Conservation (phyloP, 75 land plant species). For the Cunninghamia lanceolata region DNA sequence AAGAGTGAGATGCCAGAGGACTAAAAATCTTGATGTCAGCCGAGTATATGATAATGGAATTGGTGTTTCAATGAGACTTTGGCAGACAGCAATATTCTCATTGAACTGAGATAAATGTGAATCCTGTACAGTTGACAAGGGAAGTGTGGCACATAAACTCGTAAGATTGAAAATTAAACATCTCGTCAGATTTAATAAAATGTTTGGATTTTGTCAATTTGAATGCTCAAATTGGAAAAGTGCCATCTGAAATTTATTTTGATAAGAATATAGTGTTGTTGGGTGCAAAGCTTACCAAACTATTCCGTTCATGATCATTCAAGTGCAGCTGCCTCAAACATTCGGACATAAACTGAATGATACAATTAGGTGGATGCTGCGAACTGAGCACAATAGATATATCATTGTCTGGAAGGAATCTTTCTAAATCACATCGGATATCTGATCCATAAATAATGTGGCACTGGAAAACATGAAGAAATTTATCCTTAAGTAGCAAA, state of each 20-base stretch:
- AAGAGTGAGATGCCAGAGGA: conserved; percentile 92
- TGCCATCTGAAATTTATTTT: background rate
- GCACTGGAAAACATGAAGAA: conserved; percentile 49
- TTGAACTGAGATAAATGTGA: conserved; percentile 66
- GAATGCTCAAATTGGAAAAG: background rate
- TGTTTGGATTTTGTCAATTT: background rate
- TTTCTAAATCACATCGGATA: conserved; percentile 44
- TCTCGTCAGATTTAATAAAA: background rate
- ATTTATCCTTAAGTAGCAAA: background rate
- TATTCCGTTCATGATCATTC: conserved; percentile 42
- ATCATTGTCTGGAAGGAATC: conserved; percentile 63
- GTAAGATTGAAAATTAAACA: background rate
- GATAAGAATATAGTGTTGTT: background rate
- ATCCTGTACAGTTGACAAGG: conserved; percentile 41
- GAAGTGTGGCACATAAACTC: background rate
- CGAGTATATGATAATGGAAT: conserved; percentile 95
- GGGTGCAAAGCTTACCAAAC: conserved; percentile 51
- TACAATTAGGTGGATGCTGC: conserved; percentile 66
- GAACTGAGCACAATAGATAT: conserved; percentile 51
- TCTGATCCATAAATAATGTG: conserved; percentile 74
- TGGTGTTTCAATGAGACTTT: conserved; percentile 83
- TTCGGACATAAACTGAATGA: conserved; percentile 78
- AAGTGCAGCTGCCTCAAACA: conserved; percentile 45
- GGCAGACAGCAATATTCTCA: conserved; percentile 79
- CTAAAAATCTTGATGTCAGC: conserved; percentile 89